Percentiles rank a stretch among this genome's conserved stretches.
phyloP scores from a whole-genome alignment of 805 yeast genomes.

The Debaryomyces castellii region DNA sequence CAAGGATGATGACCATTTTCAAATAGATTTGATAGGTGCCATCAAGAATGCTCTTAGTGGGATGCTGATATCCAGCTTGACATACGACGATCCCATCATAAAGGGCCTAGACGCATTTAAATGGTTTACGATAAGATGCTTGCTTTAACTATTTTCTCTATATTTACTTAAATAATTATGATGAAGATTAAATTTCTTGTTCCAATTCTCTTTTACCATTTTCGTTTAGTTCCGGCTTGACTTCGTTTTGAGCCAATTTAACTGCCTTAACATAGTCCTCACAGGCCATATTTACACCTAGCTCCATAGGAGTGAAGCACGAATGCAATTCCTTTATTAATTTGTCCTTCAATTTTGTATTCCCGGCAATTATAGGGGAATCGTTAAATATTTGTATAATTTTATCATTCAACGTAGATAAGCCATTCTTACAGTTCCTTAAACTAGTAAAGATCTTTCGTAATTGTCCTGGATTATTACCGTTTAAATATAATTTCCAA shows the following conservation, averaged over 20 bases:
- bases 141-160: not conserved
- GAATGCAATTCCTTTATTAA: constrained; percentile 29
- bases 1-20: not conserved
- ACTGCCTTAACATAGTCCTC: constrained; percentile 34
- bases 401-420: constrained; percentile 26
- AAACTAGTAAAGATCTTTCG: constrained; percentile 37
- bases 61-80: not conserved
- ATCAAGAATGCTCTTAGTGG: not conserved
- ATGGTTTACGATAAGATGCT: constrained; percentile 1
- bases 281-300: constrained; percentile 34
- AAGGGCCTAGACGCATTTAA: not conserved
- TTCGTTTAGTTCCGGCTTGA: constrained; percentile 20
- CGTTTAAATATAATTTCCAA: constrained; percentile 38
- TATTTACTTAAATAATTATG: too few relatives aligned
- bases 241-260: constrained; percentile 8
- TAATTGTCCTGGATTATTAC: constrained; percentile 36
- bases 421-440: constrained; percentile 31
- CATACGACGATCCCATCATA: not conserved
- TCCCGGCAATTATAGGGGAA: constrained; percentile 23
- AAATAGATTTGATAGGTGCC: not conserved
- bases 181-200: not conserved
- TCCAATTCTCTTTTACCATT: constrained; percentile 34
- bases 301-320: constrained; percentile 30
- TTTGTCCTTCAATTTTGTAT: constrained; percentile 34
- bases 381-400: constrained; percentile 16